Evolutionary conservation across 2,329 filamentous ascomycete genomes (phyloP).

Genomic region (Celoporthe dispersa): DNA sequence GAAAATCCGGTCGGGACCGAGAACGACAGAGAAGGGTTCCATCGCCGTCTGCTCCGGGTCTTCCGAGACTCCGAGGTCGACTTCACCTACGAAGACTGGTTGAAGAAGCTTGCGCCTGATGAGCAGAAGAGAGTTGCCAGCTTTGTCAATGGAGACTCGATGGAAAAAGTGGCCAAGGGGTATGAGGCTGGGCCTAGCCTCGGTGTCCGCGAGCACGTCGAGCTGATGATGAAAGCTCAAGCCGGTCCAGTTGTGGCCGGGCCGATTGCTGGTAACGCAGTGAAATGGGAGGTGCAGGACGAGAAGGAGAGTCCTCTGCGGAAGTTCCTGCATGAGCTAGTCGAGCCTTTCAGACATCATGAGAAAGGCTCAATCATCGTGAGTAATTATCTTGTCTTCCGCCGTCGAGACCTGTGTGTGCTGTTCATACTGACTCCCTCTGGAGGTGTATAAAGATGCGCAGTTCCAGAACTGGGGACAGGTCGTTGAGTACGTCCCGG

Average conservation of each 20-base stretch:
- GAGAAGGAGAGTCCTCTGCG: slow-evolving; percentile 8
- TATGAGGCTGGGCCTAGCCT: slow-evolving; percentile 24
- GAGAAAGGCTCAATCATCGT: slow-evolving; percentile 13
- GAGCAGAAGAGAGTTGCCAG: slow-evolving; percentile 22
- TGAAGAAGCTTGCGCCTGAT: slow-evolving; percentile 21
- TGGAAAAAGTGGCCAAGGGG: slow-evolving; percentile 10
- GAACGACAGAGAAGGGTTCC: slow-evolving; percentile 21
- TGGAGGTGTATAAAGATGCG: slow-evolving; percentile 38
- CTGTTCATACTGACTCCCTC: not conserved
- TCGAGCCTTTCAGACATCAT: slow-evolving; percentile 7
- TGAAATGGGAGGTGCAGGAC: not conserved
- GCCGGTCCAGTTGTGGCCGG: slow-evolving; percentile 7
- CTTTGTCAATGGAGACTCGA: slow-evolving; percentile 25
- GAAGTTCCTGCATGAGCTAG: slow-evolving; percentile 17
- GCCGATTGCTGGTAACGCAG: not conserved
- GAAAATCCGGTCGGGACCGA: slow-evolving; percentile 7
- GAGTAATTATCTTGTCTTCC: not conserved
- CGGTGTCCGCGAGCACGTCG: slow-evolving; percentile 28
- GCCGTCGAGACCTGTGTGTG: not conserved
- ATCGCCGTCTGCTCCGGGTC: slow-evolving; percentile 28
- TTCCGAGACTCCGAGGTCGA: slow-evolving; percentile 29
- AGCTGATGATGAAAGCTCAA: slow-evolving; percentile 5
- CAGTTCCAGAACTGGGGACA: slow-evolving; percentile 48
- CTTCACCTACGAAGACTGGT: slow-evolving; percentile 21
- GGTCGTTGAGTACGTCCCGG: slow-evolving; percentile 44